Evolutionary conservation across 2,329 filamentous ascomycete genomes (phyloP), one percentile per base, ranked within the genome.

Genomic region (Venturia pyrina): DNA sequence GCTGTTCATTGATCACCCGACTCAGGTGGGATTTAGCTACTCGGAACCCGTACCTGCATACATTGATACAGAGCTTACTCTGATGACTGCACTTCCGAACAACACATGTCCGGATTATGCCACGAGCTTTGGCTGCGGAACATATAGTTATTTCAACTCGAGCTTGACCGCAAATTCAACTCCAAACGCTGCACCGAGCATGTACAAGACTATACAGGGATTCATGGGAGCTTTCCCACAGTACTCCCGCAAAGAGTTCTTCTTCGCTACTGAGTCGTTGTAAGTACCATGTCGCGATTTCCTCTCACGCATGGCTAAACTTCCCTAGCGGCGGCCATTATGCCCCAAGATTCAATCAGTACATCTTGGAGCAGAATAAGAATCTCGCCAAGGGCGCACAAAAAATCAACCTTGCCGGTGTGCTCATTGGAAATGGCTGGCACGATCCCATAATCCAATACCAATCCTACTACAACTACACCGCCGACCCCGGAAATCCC

Each of bases 121-220:
- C 2, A 67, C 74, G 59, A 67, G 67, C 1, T 59, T 32, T 32
- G 76, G 75, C 46, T 87, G 84, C 69, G 84, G 83, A 11, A 87
- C 85, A 1, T 86, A 82, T 69, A 83, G 81, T 15, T 79, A 80
- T 65, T 77, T 80, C 0, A 80, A 85, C 67, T 70, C 78, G 11
- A 79, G 77, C 0, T 70, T 83, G 60, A 84, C 82, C 1, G 80
- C 82, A 11, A 83, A 85, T 69, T 77, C 78, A 10, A 86, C 83
- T 1, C 69, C 75, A 19, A 75, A 73, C 65, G 83, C 84, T 2
- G 84, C 84, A 3, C 83, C 83, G 1, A 82, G 82, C 65, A 84
- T 87, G 75, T 87, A 83, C 82, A 83, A 82, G 72, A 84, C 82
- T 0, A 71, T 87, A 34, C 85, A 87, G 70, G 84, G 83, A 0